These are phyloP conservation scores for Cyclocybe cylindracea DNA, from an alignment of 768 basidiomycete genomes.

Conservation along the genomic window DNA sequence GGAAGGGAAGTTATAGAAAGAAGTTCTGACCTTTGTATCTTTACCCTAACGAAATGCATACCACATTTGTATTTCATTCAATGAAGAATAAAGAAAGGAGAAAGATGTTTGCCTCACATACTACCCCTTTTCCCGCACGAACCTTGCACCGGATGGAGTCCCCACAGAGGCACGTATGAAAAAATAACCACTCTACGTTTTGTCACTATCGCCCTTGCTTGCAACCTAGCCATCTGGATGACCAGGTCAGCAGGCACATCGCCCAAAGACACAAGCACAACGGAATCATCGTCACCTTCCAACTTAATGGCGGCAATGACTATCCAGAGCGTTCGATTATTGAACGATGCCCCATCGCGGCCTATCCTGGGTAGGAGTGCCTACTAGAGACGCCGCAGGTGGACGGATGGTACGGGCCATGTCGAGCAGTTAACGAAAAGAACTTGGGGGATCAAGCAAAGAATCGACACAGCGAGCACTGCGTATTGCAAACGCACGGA, in stretches of 20 bases:
- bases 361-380: slow-evolving; percentile 21
- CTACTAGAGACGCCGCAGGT: slow-evolving; percentile 13
- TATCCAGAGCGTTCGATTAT: slow-evolving; percentile 13
- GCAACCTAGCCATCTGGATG: too few relatives aligned
- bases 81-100: slow-evolving; percentile 7
- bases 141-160: slow-evolving; percentile 81
- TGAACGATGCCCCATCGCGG: slow-evolving; percentile 18
- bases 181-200: slow-evolving; percentile 49
- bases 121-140: slow-evolving; percentile 77
- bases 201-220: slow-evolving; percentile 28
- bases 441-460: neutral
- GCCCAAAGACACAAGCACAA: slow-evolving; percentile 5
- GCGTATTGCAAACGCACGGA: neutral
- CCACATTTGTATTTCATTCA: neutral
- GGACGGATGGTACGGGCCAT: slow-evolving; percentile 9
- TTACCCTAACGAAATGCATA: neutral
- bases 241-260: slow-evolving; percentile 2
- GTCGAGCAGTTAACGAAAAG: too few relatives aligned
- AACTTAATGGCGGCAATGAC: neutral
- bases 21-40: too few relatives aligned
- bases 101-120: slow-evolving; percentile 75
- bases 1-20: slow-evolving; percentile 1
- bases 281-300: slow-evolving; percentile 11
- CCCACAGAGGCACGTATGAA: slow-evolving; percentile 68
- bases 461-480: neutral